A percentile compares a stretch with the other conserved stretches of the same genome.
Evolutionary conservation across 257 asterid genomes (phyloP).

Genomic region (Hygrophila difformis): DNA sequence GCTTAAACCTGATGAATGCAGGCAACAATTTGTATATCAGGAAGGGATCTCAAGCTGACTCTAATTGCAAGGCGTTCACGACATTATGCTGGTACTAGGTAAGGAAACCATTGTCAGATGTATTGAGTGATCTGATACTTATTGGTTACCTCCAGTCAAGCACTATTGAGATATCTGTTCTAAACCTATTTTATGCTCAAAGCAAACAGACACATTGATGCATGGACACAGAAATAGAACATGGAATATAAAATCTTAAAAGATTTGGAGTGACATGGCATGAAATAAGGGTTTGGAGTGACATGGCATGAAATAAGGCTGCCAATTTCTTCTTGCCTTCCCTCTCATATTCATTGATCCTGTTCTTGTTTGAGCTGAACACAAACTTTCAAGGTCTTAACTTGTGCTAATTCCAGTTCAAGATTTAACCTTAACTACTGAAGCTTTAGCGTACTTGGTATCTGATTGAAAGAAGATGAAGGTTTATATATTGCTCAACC

Average conservation of each 20-base stretch:
- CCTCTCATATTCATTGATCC: slow-evolving; percentile 3
- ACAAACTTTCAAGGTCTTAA: no score
- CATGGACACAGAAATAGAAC: not conserved
- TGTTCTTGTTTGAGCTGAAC: not conserved
- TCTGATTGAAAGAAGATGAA: no score
- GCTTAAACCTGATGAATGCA: slow-evolving; percentile 33
- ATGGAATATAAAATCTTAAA: not conserved
- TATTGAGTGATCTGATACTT: slow-evolving; percentile 1
- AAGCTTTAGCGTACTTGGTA: no score
- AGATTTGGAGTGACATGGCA: slow-evolving; percentile 1
- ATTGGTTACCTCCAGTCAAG: slow-evolving; percentile 10
- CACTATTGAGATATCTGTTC: no score
- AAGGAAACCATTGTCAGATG: slow-evolving; percentile 8
- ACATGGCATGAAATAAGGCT: not conserved
- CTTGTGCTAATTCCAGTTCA: no score
- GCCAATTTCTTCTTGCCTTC: not conserved
- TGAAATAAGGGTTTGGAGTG: slow-evolving; percentile 2
- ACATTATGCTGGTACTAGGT: slow-evolving; percentile 98
- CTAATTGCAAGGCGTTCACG: slow-evolving; percentile 90
- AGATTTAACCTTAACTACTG: no score
- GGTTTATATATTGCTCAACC: no score
- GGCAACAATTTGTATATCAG: slow-evolving; percentile 67
- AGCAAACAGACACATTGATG: slow-evolving; percentile 4
- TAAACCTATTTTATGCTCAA: slow-evolving; percentile 11
- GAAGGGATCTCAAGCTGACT: slow-evolving; percentile 66